Base-by-base conservation (phyloP, 345 rosid genomes). In the Hibiscus trionum region DNA sequence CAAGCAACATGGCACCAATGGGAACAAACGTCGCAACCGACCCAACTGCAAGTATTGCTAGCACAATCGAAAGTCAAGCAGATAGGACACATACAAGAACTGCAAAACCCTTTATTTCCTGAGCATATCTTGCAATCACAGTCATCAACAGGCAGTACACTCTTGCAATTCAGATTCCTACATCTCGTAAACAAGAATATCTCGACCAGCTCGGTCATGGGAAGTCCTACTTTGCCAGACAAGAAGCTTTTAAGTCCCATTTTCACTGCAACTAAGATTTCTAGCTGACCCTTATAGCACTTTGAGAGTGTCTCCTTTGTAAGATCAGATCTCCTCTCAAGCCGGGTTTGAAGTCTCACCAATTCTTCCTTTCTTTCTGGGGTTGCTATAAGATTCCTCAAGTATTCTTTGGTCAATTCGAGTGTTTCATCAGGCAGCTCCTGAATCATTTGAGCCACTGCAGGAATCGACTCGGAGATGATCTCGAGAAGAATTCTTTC, bases 1-100 rank as follows among this genome's bases (percentile, higher is more conserved):
- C 99, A 95, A 2, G 88, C 88, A 61, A 97, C 94, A 71, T 95
- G 99, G 77, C 97, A 95, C 99, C 99, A 95, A 84, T 95, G 99
- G 21, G 97, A 90, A 73, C 99, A 95, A 4, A 88, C 96, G 74
- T 95, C 99, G 76, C 99, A 95, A 0, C 99, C 99, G 62, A 95
- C 97, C 99, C 99, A 95, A 86, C 96, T 90, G 82, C 99, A 95
- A 46, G 99, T 95, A 76, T 95, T 92, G 77, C 66, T 89, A 14
- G 99, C 99, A 56, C 88, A 89, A 81, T 95, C 99, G 63, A 95
- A 95, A 53, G 79, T 88, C 81, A 89, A 77, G 72, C 99, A 95
- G 17, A 95, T 81, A 0, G 97, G 97, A 75, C 99, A 95, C 94
- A 89, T 95, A 74, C 99, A 95, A 2, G 96, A 88, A 78, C 97